Evolutionary conservation across 2,329 filamentous ascomycete species (phyloP), one percentile per base, ranked within the genome.

Genomic region (Biscogniauxia sp.): DNA sequence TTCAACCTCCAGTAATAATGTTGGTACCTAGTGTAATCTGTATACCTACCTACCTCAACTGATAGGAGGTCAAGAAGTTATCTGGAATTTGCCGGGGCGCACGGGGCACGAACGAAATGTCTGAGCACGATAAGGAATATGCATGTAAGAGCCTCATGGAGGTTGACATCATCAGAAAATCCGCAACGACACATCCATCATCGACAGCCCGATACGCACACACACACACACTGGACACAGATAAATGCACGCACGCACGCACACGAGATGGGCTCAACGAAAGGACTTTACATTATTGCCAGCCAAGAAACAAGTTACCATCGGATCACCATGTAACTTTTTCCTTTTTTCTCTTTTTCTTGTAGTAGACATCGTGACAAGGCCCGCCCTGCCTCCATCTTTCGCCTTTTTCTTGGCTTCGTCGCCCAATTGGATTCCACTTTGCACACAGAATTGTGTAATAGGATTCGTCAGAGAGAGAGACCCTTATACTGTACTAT

Each of bases 401-500:
- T 15, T 2, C 37, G 3, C 13, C 9, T 45, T 13, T 17, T 17
- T 2, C 37, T 6, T 45, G 37, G 37, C 37, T n/a, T 45, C 37
- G 37, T 45, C n/a, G 13, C 4, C 28, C 28, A 32, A 32, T 23
- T 37, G 3, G 9, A 15, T 45, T 45, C 37, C 37, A 17, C 37
- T 45, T 45, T 45, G 37, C 37, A 45, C 37, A 45, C 37, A 45
- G 37, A 17, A 45, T 45, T 45, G 37, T 45, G 37, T 45, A 45
- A 45, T 45, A 45, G 37, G 37, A 45, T 45, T 45, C 37, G 37
- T n/a, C 37, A 45, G 37, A 45, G 37, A 3, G 3, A 23, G 28
- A 32, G 51, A 54, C 20, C 20, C 23, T 62, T 61, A 37, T 32
- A 32, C 28, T 32, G 23, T 23, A 23, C 23, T 23, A 23, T n/a